A percentile compares a stretch with the other conserved stretches of the same genome.
Evolutionary conservation across 768 basidiomycete genomes (phyloP).

Genomic region (Rhodotorula sphaerocarpa): DNA sequence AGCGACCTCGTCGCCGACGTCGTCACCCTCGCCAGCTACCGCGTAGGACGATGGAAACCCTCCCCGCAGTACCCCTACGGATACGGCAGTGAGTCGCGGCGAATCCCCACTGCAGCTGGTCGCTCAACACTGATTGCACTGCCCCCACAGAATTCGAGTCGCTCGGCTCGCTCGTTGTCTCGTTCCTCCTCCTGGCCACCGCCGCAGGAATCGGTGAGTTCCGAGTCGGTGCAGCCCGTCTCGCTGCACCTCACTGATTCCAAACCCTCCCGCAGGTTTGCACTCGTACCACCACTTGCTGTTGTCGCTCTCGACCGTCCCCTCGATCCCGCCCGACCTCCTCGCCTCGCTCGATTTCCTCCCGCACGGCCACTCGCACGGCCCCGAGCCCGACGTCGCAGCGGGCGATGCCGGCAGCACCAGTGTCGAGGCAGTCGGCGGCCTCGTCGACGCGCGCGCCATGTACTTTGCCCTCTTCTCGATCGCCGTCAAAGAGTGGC

Average conservation of each 20-base stretch:
- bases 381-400: conserved; percentile 39
- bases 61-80: conserved; percentile 67
- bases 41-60: conserved; percentile 70
- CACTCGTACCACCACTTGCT: conserved; percentile 82
- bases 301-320: conserved; percentile 52
- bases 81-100: conserved; percentile 32
- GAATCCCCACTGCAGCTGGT: background rate
- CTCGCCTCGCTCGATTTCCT: conserved; percentile 42
- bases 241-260: background rate
- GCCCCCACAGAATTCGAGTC: conserved; percentile 72
- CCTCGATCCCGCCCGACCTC: conserved; percentile 30
- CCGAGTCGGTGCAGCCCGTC: background rate
- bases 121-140: conserved; percentile 35
- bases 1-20: conserved; percentile 85
- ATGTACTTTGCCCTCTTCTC: conserved; percentile 88
- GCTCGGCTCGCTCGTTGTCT: conserved; percentile 81
- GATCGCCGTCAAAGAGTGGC: conserved; percentile 79
- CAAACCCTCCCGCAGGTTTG: conserved; percentile 51
- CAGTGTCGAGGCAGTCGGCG: conserved; percentile 45
- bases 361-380: conserved; percentile 49
- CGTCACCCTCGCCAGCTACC: conserved; percentile 82
- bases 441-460: conserved; percentile 74
- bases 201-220: conserved; percentile 57
- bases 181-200: conserved; percentile 74
- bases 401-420: conserved; percentile 45